Evolutionary conservation across 495 filamentous ascomycete species (phyloP).

Genomic region (Entonaema liquescens): DNA sequence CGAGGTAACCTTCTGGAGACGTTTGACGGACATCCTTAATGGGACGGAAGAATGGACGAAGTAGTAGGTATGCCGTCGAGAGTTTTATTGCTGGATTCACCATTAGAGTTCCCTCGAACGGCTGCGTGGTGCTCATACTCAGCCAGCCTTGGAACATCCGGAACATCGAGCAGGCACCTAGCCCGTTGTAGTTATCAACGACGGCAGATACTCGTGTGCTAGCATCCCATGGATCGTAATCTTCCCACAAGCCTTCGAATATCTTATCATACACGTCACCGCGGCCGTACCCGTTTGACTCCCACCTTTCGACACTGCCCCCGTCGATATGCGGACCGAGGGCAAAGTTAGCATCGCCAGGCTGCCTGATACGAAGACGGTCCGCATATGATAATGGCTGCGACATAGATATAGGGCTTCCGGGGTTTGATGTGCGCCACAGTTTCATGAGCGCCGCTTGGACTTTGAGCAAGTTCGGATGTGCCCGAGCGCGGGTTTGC

Average conservation of each 20-base stretch:
- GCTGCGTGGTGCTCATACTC: constrained; percentile 74
- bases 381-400: constrained; percentile 81
- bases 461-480: constrained; percentile 73
- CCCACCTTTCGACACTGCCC: constrained; percentile 88
- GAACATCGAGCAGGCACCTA: constrained; percentile 84
- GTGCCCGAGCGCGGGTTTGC: constrained; percentile 76
- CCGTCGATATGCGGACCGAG: constrained; percentile 88
- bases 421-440: constrained; percentile 69
- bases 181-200: constrained; percentile 82
- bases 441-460: constrained; percentile 80
- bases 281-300: constrained; percentile 75
- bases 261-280: constrained; percentile 76
- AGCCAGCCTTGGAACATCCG: constrained; percentile 92
- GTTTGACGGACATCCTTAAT: constrained; percentile 32
- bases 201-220: constrained; percentile 71
- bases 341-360: constrained; percentile 81
- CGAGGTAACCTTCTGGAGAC: constrained; percentile 43
- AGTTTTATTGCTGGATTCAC: constrained; percentile 82
- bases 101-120: constrained; percentile 79
- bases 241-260: constrained; percentile 79
- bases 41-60: constrained; percentile 84
- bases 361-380: constrained; percentile 78
- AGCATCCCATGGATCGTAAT: constrained; percentile 82
- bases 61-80: constrained; percentile 79
- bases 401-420: constrained; percentile 64